Percentiles rank a stretch among this genome's conserved stretches.
phyloP scores from a whole-genome alignment of 108 stramenopile species.

The Cyclotella baltica region DNA sequence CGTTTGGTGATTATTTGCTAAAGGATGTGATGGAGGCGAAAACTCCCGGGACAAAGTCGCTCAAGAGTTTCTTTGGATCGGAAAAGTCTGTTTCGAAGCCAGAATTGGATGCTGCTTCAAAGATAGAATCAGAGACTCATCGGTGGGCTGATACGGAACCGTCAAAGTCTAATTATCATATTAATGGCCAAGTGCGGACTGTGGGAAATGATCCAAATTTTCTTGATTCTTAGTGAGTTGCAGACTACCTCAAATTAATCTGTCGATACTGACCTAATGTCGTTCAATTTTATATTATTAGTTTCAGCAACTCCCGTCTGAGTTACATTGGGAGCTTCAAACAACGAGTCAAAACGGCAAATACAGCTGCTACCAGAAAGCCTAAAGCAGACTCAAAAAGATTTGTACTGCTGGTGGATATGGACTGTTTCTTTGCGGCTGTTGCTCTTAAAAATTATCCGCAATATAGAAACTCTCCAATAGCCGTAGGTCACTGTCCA shows the following conservation, averaged over 20 bases:
- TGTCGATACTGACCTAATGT: background rate
- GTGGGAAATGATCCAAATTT: conserved; percentile 85
- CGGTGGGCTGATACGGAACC: conserved; percentile 39
- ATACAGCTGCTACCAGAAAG: background rate
- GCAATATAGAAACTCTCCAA: conserved; percentile 79
- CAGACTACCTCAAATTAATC: background rate
- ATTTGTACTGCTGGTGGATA: conserved; percentile 93
- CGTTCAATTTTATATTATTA: background rate
- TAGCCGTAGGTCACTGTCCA: conserved; percentile 88
- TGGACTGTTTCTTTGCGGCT: conserved; percentile 96
- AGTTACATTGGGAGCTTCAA: conserved; percentile 87
- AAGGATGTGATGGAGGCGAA: conserved; percentile 50
- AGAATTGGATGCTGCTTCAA: conserved; percentile 12
- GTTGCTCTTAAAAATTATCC: conserved; percentile 89
- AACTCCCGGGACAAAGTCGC: conserved; percentile 37
- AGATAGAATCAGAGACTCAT: conserved; percentile 39
- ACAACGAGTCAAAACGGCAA: conserved; percentile 51
- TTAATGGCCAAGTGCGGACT: conserved; percentile 51
- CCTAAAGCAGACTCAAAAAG: conserved; percentile 51
- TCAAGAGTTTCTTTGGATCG: conserved; percentile 40
- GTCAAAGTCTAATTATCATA: conserved; percentile 39
- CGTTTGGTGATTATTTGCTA: conserved; percentile 73
- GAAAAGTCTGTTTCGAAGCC: background rate
- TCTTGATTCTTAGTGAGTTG: conserved; percentile 62
- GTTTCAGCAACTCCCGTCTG: conserved; percentile 68